A percentile compares a stretch with the other conserved stretches of the same genome.
Evolutionary conservation across 441 rosid species (phyloP).

Genomic region (Adansonia gregorii): DNA sequence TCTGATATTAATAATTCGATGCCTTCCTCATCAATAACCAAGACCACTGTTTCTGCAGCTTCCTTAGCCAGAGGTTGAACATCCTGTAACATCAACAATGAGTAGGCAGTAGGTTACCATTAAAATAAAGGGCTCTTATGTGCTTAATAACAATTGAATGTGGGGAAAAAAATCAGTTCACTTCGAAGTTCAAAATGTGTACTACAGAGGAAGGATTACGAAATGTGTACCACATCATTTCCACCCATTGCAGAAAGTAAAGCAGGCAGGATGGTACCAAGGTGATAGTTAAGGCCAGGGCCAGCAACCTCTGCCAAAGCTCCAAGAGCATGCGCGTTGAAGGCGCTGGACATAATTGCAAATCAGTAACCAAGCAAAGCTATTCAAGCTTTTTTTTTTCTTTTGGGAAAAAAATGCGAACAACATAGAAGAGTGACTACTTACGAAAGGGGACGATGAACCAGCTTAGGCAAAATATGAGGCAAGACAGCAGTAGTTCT

Average conservation of each 20-base stretch:
- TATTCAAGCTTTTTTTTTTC: constrained; percentile 22
- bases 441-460: constrained; percentile 94
- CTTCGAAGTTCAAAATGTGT: background rate
- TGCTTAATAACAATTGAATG: background rate
- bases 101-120: constrained; percentile 16
- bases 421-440: constrained; percentile 40
- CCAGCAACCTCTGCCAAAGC: constrained; percentile 99
- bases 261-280: constrained; percentile 92
- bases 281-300: constrained; percentile 86
- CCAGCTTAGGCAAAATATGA: constrained; percentile 97
- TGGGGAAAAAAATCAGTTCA: background rate
- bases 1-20: constrained; percentile 80
- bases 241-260: constrained; percentile 91
- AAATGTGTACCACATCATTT: constrained; percentile 62
- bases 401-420: constrained; percentile 6
- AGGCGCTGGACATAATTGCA: constrained; percentile 62
- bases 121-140: background rate
- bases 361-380: constrained; percentile 25
- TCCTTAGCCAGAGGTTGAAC: constrained; percentile 87
- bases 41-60: constrained; percentile 88
- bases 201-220: background rate
- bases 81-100: constrained; percentile 52
- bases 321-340: constrained; percentile 98
- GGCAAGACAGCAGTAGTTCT: constrained; percentile 98
- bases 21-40: constrained; percentile 97